Evolutionary conservation across 495 filamentous ascomycete genomes (phyloP).

Genomic region (Aspergillus nanangensis): DNA sequence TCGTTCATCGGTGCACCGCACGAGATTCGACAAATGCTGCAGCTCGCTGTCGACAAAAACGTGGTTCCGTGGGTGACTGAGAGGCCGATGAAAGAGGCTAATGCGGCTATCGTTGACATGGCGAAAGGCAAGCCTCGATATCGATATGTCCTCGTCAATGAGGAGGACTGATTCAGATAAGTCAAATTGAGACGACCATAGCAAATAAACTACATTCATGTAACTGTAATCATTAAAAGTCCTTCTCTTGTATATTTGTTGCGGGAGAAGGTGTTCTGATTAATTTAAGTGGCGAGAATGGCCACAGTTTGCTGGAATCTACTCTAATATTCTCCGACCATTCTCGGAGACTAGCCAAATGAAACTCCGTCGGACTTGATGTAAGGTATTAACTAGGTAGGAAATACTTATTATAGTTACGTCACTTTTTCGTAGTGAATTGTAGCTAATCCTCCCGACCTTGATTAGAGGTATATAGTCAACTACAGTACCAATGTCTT

Average conservation of each 20-base stretch:
- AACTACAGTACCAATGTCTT: background rate
- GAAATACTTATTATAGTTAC: background rate
- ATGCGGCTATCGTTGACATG: constrained; percentile 59
- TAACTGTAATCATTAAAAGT: background rate
- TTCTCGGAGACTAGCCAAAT: background rate
- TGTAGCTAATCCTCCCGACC: too few relatives aligned
- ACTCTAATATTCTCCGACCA: background rate
- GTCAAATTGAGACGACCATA: background rate
- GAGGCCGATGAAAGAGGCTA: constrained; percentile 61
- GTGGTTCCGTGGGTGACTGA: constrained; percentile 61
- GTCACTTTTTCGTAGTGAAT: background rate
- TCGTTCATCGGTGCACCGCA: constrained; percentile 57
- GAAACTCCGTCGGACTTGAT: background rate
- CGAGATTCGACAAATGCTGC: constrained; percentile 71
- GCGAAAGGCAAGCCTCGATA: constrained; percentile 59
- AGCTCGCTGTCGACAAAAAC: constrained; percentile 61
- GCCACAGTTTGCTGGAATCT: background rate
- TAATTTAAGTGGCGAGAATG: background rate
- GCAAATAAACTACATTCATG: background rate
- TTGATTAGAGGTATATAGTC: background rate
- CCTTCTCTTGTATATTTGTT: background rate
- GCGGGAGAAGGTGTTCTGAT: background rate
- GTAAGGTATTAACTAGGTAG: background rate
- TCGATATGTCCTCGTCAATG: constrained; percentile 60
- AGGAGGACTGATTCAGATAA: background rate